Conservation (phyloP, 2,329 filamentous ascomycete genomes). For the Colletotrichum chlorophyti region DNA sequence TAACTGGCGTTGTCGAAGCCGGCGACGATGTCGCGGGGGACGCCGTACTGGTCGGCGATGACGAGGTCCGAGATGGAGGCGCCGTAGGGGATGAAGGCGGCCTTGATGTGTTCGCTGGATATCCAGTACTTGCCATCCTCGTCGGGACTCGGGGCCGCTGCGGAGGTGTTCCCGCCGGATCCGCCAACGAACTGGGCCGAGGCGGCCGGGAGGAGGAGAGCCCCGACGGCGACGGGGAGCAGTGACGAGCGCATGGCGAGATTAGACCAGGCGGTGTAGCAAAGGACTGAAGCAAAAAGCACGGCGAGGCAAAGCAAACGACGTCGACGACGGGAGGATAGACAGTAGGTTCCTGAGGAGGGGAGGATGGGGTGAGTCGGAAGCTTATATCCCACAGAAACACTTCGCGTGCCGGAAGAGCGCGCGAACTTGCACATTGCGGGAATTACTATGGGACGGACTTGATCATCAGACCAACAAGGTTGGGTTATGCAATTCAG, state of each 20-base stretch:
- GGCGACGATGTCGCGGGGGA: conserved; percentile 73
- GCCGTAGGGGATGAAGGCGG: conserved; percentile 76
- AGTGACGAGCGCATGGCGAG: conserved; percentile 24
- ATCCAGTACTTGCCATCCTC: conserved; percentile 76
- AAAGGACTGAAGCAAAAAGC: conserved; percentile 14
- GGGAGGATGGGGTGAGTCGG: conserved; percentile 20
- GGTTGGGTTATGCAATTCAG: not conserved
- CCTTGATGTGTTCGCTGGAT: conserved; percentile 69
- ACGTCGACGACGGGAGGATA: conserved; percentile 8
- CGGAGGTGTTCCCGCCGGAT: conserved; percentile 30
- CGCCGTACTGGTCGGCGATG: conserved; percentile 72
- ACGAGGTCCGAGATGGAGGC: conserved; percentile 76
- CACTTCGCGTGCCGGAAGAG: conserved; percentile 11
- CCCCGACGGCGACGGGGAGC: conserved; percentile 19
- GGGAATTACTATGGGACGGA: conserved; percentile 14
- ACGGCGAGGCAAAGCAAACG: conserved; percentile 13
- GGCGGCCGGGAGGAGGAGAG: conserved; percentile 37
- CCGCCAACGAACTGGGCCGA: conserved; percentile 34
- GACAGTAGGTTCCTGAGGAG: conserved; percentile 4
- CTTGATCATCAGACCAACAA: conserved; percentile 17
- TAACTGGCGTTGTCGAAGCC: conserved; percentile 80
- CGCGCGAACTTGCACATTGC: conserved; percentile 14
- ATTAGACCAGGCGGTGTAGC: conserved; percentile 16
- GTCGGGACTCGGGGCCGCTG: conserved; percentile 50
- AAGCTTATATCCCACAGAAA: conserved; percentile 24